Base-by-base conservation (phyloP, 129 eudicot genomes). In the Sambucus nigra region DNA sequence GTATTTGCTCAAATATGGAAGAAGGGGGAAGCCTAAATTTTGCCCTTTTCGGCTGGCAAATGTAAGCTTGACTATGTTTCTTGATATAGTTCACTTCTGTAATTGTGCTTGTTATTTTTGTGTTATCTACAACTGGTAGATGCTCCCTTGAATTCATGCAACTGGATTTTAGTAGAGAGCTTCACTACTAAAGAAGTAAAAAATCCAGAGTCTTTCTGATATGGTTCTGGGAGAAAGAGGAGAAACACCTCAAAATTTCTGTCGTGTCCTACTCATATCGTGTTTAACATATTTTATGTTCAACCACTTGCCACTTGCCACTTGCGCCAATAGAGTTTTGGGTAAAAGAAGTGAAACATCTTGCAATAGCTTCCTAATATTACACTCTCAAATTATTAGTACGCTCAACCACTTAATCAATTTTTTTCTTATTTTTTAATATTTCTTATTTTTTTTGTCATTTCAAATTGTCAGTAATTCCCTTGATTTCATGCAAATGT, bases 1-100 rank as follows among this genome's bases (percentile, higher is more conserved):
- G 19, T 67, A 64, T 74, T 72, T 91, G 59, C 91, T 91, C 48
- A 91, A 91, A 68, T 86, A 91, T 68, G 99, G 95, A 69, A 82
- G 99, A 70, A 82, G 99, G 55, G 99, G 95, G 68, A 84, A 74
- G 68, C 97, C 95, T 21, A 89, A 89, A 57, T 84, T 81, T 68
- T 84, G 93, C 59, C 99, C 94, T 21, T 86, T 91, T 68, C 83
- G 99, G 70, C 74, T 91, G 69, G 71, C 99, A 52, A 91, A 91
- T 77, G 95, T 91, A 80, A 85, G 91, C 66, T 59, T 40, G 11
- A 54, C 22, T 24, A 7, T 27, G 26, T 19, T 41, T 45, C 38
- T 52, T 17, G 41, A 10, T 59, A 44, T 29, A 2, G 22, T 32
- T 14, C 25, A 12, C 16, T 19, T 23, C 18, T 63, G 15, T 46